Percentiles rank a stretch among this genome's conserved stretches.
phyloP scores from a whole-genome alignment of 129 eudicot species.

The Escallonia herrerae region DNA sequence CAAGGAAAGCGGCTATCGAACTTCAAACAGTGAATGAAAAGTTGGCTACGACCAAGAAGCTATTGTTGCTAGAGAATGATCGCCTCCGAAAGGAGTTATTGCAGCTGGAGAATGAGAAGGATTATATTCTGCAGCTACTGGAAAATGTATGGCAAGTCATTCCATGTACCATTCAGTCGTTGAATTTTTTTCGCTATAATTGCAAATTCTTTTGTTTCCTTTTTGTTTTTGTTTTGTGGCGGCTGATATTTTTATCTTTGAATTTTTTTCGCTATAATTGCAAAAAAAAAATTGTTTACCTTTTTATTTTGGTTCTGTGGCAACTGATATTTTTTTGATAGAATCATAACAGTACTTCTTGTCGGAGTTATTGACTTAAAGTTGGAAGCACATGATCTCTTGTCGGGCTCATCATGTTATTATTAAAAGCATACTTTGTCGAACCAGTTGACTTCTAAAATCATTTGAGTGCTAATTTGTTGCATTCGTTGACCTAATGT shows the following conservation, averaged over 20 bases:
- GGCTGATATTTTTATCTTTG: too few species aligned
- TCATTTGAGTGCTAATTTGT: neutral
- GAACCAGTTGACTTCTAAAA: neutral
- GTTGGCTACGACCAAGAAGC: conserved; percentile 7
- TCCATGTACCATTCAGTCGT: neutral
- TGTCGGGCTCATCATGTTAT: neutral
- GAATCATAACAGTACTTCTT: neutral
- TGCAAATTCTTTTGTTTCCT: neutral
- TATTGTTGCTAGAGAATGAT: conserved; percentile 10
- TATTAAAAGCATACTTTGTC: neutral
- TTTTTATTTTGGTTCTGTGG: neutral
- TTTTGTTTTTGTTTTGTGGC: neutral
- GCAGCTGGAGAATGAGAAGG: conserved; percentile 1
- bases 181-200: neutral
- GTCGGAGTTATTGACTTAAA: neutral
- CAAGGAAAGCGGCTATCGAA: neutral
- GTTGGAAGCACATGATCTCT: neutral
- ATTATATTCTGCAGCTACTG: conserved; percentile 12
- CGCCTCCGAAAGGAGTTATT: conserved; percentile 12
- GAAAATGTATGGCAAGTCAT: conserved; percentile 15
- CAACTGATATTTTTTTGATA: neutral
- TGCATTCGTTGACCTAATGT: neutral
- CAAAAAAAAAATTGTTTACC: neutral
- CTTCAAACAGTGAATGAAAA: neutral
- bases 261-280: neutral